These are phyloP conservation scores for Nigrospora sphaerica DNA, from an alignment of 2,329 filamentous ascomycete genomes.

Conservation along the genomic window DNA sequence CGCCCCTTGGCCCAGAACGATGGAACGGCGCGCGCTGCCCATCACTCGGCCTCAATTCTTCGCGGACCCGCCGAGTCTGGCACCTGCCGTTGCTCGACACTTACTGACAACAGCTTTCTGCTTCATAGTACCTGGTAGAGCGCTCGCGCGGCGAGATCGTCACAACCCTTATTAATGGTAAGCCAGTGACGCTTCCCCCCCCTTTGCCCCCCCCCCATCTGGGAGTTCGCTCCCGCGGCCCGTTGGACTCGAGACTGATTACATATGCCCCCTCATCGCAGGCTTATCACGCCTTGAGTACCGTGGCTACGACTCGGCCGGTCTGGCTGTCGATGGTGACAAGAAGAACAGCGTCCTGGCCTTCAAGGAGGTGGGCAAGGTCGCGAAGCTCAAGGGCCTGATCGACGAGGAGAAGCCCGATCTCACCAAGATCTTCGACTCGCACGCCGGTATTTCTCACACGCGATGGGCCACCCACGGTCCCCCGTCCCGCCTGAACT, in stretches of 20 bases:
- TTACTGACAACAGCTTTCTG: too few species aligned
- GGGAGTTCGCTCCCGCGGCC: too few species aligned
- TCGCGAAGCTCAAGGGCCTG: conserved; percentile 89
- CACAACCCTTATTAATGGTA: not conserved
- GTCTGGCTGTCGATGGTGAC: conserved; percentile 91
- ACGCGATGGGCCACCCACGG: conserved; percentile 99
- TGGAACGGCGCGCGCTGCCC: too few species aligned
- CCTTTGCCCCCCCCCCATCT: too few species aligned
- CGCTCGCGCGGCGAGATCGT: not conserved
- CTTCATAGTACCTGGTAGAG: conserved; percentile 1
- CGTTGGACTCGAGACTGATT: not conserved
- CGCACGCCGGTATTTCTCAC: conserved; percentile 97
- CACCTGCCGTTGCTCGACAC: too few species aligned
- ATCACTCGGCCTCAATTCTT: too few species aligned
- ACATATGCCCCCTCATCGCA: conserved; percentile 25
- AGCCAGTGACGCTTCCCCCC: not conserved
- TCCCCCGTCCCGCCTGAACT: conserved; percentile 87
- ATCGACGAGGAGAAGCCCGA: conserved; percentile 80
- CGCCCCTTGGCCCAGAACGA: too few species aligned
- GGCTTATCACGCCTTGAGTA: conserved; percentile 95
- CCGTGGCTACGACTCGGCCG: conserved; percentile 96
- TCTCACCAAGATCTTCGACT: conserved; percentile 89
- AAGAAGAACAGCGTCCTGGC: conserved; percentile 97
- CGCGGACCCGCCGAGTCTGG: too few species aligned
- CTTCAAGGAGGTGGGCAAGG: conserved; percentile 99